Base-by-base conservation (phyloP, 805 yeast genomes). In the Sungouiozyma intestinalis region DNA sequence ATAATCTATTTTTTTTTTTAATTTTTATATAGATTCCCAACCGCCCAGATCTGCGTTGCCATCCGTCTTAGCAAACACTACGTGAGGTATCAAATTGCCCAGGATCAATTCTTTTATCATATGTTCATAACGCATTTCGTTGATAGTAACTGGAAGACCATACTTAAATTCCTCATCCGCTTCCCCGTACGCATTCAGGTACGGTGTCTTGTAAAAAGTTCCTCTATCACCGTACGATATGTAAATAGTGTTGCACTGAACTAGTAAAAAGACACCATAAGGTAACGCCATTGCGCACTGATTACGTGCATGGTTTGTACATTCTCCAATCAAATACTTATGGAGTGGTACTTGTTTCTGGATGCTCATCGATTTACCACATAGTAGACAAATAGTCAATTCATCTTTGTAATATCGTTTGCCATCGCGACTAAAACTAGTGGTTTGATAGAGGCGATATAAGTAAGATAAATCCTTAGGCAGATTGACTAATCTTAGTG, bases 1-100 rank as follows among this genome's bases (percentile, higher is more conserved):
- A 35, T 41, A 21, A 9, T 35, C 29, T 32, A 21, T 13, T 21
- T 14, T 16, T 11, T 34, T 35, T 31, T 14, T 31, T 16, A 24
- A 11, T 14, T 19, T 5, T 43, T 44, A 60, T 49, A 60, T 48
- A 3, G 63, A 84, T 51, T 83, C 92, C 98, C 98, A 90, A 0
- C 98, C 98, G 7, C 98, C 98, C 33, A 81, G 76, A 60, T 90
- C 97, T 29, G 81, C 63, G 6, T 73, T 74, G 33, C 81, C 77
- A 52, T 90, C 97, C 14, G 90, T 69, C 49, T 79, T 78, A 48
- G 97, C 69, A 1, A 86, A 87, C 29, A 88, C 79, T 36, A 72
- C 69, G 51, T 85, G 85, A 3, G 85, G 81, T 2, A 85, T 67
- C 54, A 83, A 84, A 54, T 86, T 88, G 43, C 76, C 80, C 16